Evolutionary conservation across 345 rosid species (phyloP), one percentile per base, ranked within the genome.

Genomic region (Hypericum androsaemum): DNA sequence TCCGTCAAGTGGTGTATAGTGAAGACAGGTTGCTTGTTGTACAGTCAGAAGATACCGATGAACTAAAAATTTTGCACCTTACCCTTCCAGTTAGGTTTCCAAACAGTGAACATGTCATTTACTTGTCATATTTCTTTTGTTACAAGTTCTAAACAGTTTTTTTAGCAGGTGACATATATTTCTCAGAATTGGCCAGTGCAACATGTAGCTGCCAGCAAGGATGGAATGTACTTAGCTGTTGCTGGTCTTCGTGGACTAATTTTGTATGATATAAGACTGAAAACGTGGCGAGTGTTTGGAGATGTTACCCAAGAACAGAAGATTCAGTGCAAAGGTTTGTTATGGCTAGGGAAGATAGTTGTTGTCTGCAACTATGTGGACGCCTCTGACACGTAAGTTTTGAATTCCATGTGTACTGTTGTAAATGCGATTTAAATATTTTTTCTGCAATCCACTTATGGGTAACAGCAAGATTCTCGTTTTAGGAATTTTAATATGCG

Each of bases 161-260:
- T 49, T 46, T 63, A 48, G 47, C 76, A 92, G 98, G 95, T 80
- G 63, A 78, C 94, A 37, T 85, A 92, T 64, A 75, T 88, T 60
- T 80, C 89, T 38, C 97, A 85, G 40, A 92, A 92, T 68, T 92
- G 98, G 98, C 98, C 98, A n/a, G 86, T 92, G 60, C 98, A 83
- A 65, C 97, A 92, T 65, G 98, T 85, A 58, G 95, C 96, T 44
- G 89, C 98, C 60, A 88, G 95, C 75, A 87, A 78, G 76, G 98
- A 92, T 67, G 98, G 98, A 53, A 80, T 80, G 84, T 83, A 81
- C 76, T 63, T 92, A 49, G 96, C 96, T 17, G 95, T 80, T 66
- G 98, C 96, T 71, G 98, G 98, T 70, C 76, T 81, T 47, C 88
- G 82, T 68, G 98, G 98, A 63, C 69, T 92, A 60, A 83, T 88